Base-by-base conservation (phyloP, 2,329 filamentous ascomycete species). In the Colletotrichum abscissum region DNA sequence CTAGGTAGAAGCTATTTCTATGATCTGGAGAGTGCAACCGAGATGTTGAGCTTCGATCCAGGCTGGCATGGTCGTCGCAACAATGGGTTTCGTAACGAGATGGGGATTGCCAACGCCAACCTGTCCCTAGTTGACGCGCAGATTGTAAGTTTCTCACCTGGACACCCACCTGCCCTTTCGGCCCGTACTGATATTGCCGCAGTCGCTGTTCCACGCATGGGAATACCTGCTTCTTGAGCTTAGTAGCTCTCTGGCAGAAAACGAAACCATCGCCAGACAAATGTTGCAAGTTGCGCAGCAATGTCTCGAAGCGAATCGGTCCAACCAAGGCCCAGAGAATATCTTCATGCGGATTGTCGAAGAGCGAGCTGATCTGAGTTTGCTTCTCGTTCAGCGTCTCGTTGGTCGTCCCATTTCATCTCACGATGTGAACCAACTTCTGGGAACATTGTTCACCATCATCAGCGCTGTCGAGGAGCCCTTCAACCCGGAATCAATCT, bases 51-150 rank as follows among this genome's bases (percentile, higher is more conserved):
- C 22, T 94, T 93, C 78, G 94, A 98, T 81, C 87, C 90, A 69
- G 91, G 92, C 52, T 99, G 97, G 97, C 85, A 85, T 66, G 93
- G 93, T 56, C 87, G 86, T 76, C 88, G 85, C 76, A 88, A 90
- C 67, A 89, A 92, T 78, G 95, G 95, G 0, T 97, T 97, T 83
- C 89, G 90, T 74, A 89, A 90, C 62, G 97, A 99, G 80, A 92
- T 99, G 83, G 90, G 92, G 78, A 91, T 92, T 74, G 97, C 96
- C 55, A 99, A 99, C 81, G 86, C 93, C 75, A 98, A 99, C 81
- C 82, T 99, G 65, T 97, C 95, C 28, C 87, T 98, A 42, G 95
- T 99, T 42, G 95, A 98, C 81, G 94, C 96, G 28, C 95, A 99
- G 84, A 92, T 97, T 76, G 92, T 94, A 86, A 84, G 92, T 86